Conservation (phyloP, 2,329 filamentous ascomycete species). For the Aureobasidium pullulans region DNA sequence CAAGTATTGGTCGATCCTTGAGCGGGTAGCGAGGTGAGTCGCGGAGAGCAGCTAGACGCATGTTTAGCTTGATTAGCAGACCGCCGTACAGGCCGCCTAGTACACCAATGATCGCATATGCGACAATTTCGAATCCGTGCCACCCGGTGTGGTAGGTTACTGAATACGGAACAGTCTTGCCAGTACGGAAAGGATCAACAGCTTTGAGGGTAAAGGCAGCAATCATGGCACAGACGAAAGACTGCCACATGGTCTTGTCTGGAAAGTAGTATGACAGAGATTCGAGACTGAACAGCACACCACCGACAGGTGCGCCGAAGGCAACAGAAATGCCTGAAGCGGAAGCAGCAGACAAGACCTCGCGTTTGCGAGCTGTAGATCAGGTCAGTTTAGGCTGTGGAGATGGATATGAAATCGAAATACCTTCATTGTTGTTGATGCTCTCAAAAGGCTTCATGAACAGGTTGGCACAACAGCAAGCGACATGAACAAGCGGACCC, state of each 20-base stretch:
- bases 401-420: constrained; percentile 14
- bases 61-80: constrained; percentile 90
- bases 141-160: constrained; percentile 86
- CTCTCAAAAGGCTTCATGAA: constrained; percentile 83
- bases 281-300: constrained; percentile 93
- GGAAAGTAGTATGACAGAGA: constrained; percentile 97
- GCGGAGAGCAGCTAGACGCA: constrained; percentile 76
- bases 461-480: constrained; percentile 90
- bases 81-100: constrained; percentile 90
- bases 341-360: constrained; percentile 85
- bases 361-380: constrained; percentile 71
- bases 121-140: constrained; percentile 90
- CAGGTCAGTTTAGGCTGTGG: neutral
- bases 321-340: constrained; percentile 90
- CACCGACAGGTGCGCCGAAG: constrained; percentile 88
- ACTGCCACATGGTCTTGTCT: constrained; percentile 99
- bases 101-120: constrained; percentile 79
- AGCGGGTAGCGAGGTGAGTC: constrained; percentile 56
- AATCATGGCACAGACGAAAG: constrained; percentile 98
- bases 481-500: constrained; percentile 89
- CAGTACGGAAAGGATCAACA: constrained; percentile 88
- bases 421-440: constrained; percentile 81
- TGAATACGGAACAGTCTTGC: constrained; percentile 92
- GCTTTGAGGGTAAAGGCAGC: constrained; percentile 88
- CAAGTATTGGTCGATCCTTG: constrained; percentile 61